Percentiles rank a stretch among this genome's conserved stretches.
These are phyloP conservation scores for Acanthamoeba healyi DNA, from an alignment of 208 protist species.

Conservation along the genomic window DNA sequence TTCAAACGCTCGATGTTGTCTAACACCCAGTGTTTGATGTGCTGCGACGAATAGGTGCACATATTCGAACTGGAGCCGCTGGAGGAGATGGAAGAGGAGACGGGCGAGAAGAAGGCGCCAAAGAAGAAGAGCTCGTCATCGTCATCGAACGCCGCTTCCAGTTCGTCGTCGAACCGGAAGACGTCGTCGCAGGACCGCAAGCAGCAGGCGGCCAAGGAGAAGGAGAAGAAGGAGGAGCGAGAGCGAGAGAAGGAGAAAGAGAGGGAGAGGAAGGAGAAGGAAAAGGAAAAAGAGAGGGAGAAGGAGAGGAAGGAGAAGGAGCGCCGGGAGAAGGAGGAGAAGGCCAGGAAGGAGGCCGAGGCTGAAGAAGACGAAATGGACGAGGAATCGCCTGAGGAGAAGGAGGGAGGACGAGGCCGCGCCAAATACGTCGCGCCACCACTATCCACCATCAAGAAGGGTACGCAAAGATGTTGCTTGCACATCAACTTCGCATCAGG, in stretches of 20 bases:
- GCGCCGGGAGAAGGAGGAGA: conserved; percentile 18
- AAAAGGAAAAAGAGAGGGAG: neutral
- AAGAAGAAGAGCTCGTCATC: conserved; percentile 23
- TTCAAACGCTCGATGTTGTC: no score
- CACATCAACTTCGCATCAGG: no score
- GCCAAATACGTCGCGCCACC: conserved; percentile 62
- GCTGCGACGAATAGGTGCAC: neutral
- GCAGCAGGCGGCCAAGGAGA: neutral
- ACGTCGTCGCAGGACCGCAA: neutral
- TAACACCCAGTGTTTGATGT: neutral
- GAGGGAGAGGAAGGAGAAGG: neutral
- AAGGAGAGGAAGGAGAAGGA: conserved; percentile 1
- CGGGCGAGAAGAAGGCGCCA: neutral
- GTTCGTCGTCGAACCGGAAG: neutral
- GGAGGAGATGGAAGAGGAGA: neutral
- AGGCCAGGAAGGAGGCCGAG: neutral
- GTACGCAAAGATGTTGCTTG: neutral
- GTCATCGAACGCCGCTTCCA: neutral
- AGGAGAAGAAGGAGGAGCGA: neutral
- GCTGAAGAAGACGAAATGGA: conserved; percentile 28
- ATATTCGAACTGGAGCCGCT: conserved; percentile 52
- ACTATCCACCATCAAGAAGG: conserved; percentile 74
- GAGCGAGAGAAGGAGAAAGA: neutral
- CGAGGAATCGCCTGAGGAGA: conserved; percentile 49
- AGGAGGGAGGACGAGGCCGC: conserved; percentile 30